A percentile compares a stretch with the other conserved stretches of the same genome.
phyloP scores from a whole-genome alignment of 164 flowering plant species.

The Berberis vulgaris region DNA sequence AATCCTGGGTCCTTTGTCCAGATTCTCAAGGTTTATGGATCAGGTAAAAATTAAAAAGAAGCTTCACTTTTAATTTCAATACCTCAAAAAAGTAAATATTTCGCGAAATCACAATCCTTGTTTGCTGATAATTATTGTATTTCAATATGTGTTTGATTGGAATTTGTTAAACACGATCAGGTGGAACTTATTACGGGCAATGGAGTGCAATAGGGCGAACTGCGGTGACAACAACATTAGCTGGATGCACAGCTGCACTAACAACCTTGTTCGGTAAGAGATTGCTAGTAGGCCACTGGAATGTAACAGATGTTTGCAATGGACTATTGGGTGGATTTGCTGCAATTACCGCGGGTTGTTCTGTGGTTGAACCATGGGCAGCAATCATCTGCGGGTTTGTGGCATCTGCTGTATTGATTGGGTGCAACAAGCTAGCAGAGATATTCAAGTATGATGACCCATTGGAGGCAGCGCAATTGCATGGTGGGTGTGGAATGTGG shows the following conservation, averaged over 20 bases:
- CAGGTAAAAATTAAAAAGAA: background rate
- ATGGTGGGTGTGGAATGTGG: constrained; percentile 79
- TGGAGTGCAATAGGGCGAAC: constrained; percentile 54
- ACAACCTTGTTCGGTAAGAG: constrained; percentile 49
- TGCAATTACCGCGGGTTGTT: constrained; percentile 55
- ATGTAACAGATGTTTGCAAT: constrained; percentile 52
- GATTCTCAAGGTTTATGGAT: constrained; percentile 37
- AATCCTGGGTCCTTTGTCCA: constrained; percentile 54
- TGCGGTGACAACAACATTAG: constrained; percentile 55
- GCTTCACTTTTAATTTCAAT: no score
- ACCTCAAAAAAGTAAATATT: no score
- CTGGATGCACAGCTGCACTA: constrained; percentile 53
- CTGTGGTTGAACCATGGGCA: constrained; percentile 79
- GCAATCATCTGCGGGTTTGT: constrained; percentile 56
- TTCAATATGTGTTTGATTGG: no score
- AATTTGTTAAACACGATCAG: constrained; percentile 5
- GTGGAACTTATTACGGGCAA: constrained; percentile 31
- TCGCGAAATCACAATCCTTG: no score
- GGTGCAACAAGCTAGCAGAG: constrained; percentile 42
- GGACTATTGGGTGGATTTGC: constrained; percentile 57
- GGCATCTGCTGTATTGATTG: constrained; percentile 58
- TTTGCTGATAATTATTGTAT: no score
- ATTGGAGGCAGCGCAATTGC: constrained; percentile 62
- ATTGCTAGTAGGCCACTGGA: constrained; percentile 56
- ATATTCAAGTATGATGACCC: constrained; percentile 56